These are phyloP conservation scores for Pezizomycotina sp. DNA, from an alignment of 2,329 filamentous ascomycete species.

Conservation along the genomic window DNA sequence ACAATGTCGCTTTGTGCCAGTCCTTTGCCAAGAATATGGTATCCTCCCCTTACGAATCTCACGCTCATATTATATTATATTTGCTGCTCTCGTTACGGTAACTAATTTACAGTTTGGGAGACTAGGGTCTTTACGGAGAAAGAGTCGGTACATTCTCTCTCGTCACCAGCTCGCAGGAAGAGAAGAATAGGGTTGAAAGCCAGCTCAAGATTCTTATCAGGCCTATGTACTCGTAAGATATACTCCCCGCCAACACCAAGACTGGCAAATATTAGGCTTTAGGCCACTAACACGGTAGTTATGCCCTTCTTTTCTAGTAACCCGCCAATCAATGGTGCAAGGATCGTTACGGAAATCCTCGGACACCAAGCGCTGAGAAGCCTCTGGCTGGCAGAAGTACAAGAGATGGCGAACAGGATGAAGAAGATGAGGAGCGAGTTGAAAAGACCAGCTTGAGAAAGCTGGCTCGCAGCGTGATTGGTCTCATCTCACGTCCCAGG, in stretches of 20 bases:
- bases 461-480: constrained; percentile 75
- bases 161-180: constrained; percentile 54
- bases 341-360: constrained; percentile 68
- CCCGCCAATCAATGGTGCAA: constrained; percentile 82
- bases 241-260: background rate
- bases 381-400: constrained; percentile 84
- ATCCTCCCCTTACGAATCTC: too few species aligned
- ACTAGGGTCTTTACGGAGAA: constrained; percentile 93
- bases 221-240: constrained; percentile 60
- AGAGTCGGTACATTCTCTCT: constrained; percentile 93
- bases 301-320: too few species aligned
- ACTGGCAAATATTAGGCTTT: background rate
- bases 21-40: constrained; percentile 76
- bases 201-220: constrained; percentile 90
- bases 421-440: constrained; percentile 73
- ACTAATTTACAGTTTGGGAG: too few species aligned
- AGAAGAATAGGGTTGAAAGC: constrained; percentile 52
- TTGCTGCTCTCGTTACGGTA: too few species aligned
- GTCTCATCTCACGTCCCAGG: constrained; percentile 92
- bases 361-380: constrained; percentile 68
- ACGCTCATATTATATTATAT: too few species aligned
- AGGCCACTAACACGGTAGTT: too few species aligned
- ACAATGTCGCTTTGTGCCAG: constrained; percentile 41
- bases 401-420: constrained; percentile 90
- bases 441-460: constrained; percentile 62